Evolutionary conservation across 768 basidiomycete species (phyloP), one percentile per base, ranked within the genome.

Genomic region (Russula earlei): DNA sequence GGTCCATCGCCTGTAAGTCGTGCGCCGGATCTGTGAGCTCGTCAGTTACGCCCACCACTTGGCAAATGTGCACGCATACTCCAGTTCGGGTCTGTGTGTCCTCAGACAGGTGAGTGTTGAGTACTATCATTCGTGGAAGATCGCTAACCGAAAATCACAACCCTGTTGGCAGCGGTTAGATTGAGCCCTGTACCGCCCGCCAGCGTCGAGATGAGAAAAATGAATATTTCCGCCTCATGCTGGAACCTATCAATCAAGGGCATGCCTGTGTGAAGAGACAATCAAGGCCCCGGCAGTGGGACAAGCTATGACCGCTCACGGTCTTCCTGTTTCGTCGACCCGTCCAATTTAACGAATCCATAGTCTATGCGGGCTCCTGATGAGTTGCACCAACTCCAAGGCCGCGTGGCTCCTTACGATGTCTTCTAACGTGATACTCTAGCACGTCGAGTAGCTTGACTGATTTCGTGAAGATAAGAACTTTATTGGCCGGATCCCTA

Each of bases 111-210:
- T 37, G 12, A 37, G 46, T 17, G 43, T 40, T 2, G 20, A 25
- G 38, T 44, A 49, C 22, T 24, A 10, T 24, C 14, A 19, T n/a
- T 48, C 11, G 47, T 29, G 9, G 4, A 27, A 24, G 38, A 36
- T 15, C 15, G 31, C 52, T 63, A 59, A 84, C 85, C 87, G 67
- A 95, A 91, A 40, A 93, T 87, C 25, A 93, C 87, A 20, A 96
- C 95, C 70, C 89, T 93, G 66, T 98, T 97, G 3, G 95, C 93
- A 3, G 86, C 86, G 15, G 90, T 91, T 45, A 96, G 70, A 66
- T 94, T 96, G 43, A 96, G 71, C 2, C 93, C 93, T 5, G 89
- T 91, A 2, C 93, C 94, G 1, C 94, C 94, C 3, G 92, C 91
- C 50, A 91, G 73, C 0, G 91, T 96, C 5, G 91, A 93, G 53